Conservation (phyloP, 164 flowering plant genomes). For the Magnolia kwangsiensis region DNA sequence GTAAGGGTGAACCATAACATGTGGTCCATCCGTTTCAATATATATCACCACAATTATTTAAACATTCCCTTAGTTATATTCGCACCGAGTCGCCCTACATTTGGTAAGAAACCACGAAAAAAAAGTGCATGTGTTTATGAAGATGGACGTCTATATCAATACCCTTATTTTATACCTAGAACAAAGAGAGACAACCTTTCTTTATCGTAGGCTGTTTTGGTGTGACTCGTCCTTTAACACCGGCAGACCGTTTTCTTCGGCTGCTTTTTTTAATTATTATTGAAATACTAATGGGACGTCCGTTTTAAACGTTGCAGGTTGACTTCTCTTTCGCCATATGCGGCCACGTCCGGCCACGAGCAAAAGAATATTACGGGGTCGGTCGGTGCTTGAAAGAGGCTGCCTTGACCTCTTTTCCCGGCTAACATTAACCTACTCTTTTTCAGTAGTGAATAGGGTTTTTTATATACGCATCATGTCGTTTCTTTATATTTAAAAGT, state of each 20-base stretch:
- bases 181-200: too few species aligned
- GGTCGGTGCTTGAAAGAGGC: background rate
- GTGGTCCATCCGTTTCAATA: too few species aligned
- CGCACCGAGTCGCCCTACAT: too few species aligned
- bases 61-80: too few species aligned
- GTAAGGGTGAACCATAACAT: too few species aligned
- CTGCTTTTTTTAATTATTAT: background rate
- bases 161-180: too few species aligned
- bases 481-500: background rate
- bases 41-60: too few species aligned
- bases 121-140: too few species aligned
- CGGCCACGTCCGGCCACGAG: background rate
- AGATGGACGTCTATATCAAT: too few species aligned
- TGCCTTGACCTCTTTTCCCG: background rate
- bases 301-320: conserved; percentile 14
- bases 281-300: background rate
- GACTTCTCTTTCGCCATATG: conserved; percentile 16
- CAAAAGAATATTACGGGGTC: background rate
- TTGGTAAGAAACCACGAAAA: too few species aligned
- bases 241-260: background rate
- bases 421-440: background rate
- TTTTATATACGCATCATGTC: background rate
- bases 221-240: background rate
- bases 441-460: background rate
- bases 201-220: too few species aligned